Base-by-base conservation (phyloP, 2,329 filamentous ascomycete species). In the Talaromyces sp. region DNA sequence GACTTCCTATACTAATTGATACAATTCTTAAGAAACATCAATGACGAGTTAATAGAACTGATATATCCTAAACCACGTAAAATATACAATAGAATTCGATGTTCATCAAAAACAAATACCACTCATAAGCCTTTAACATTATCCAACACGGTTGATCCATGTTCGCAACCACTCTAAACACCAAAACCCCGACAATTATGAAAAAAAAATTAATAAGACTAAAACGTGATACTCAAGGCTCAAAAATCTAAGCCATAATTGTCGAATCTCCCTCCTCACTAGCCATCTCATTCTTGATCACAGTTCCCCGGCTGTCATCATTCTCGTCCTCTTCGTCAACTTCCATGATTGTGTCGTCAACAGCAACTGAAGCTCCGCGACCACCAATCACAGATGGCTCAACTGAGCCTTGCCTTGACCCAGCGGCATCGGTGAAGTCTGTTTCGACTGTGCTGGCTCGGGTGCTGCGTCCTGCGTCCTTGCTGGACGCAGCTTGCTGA, bases 401-500 rank as follows among this genome's bases (percentile, higher is more conserved):
- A 27, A 60, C 58, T 1, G 62, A 61, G 36, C 36, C n/a, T 27
- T 63, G 62, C 39, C 62, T 56, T 4, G 62, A 64, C 10, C 36
- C 52, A 32, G 62, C 58, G 17, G 57, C 19, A 3, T 57, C 55
- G 17, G 57, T 49, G 30, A 58, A 62, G 10, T 51, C 30, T 4
- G 59, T 44, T 19, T 64, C 62, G 17, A 60, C 59, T 15, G 59
- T 62, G 27, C 59, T 62, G n/a, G 62, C 70, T 32, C 71, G 65
- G 2, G 66, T 67, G 42, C 72, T 77, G 33, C 62, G 63, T 22
- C 68, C 66, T 27, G 70, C 68, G 8, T 73, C 70, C 51, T 65
- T 63, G 51, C 28, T 60, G 22, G 72, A 74, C 28, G 74, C 69
- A 82, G 84, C 25, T 63, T 58, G 62, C 27, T 61, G 62, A 15